Base-by-base conservation (phyloP, 1,139 yeast genomes). In the Taphrina communis region DNA sequence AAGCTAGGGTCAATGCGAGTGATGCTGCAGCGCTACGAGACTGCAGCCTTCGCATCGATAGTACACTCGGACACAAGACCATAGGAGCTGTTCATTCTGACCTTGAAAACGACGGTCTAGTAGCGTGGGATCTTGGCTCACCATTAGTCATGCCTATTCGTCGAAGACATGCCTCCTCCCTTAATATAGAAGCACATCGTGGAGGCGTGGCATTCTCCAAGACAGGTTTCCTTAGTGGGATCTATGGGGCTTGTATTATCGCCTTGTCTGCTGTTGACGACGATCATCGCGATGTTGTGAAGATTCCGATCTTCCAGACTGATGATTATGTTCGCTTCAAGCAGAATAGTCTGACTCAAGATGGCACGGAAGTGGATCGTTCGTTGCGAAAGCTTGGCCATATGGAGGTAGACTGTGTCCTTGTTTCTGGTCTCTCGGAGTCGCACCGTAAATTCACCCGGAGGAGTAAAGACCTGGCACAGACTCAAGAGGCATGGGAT, bases 401-500 rank as follows among this genome's bases (percentile, higher is more conserved):
- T n/a, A 46, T 63, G 55, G 61, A 63, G 48, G 67, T 63, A 21
- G 67, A 63, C 25, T 63, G 67, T 31, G 41, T 35, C 12, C 42
- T 63, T 17, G 9, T 11, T 1, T 42, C 67, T 7, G 67, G 67
- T 11, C 55, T 63, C 46, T 55, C 61, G 7, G 55, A 46, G n/a
- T 25, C 36, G 7, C 67, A 63, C 36, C 36, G 67, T 8, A 46
- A 48, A 21, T 63, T 63, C 35, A 51, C 61, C 19, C 53, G 55
- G 50, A 58, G 67, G 19, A 35, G 55, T 6, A 42, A 25, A 41
- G 67, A 63, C 44, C 48, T 63, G 14, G 67, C 67, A 8, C 67
- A 63, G 55, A 63, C 67, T 36, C 67, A 63, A 19, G 67, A 63
- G 38, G 60, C 67, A 12, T 63, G 67, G 67, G 67, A 63, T 42